phyloP scores from a whole-genome alignment of 2,329 filamentous ascomycete genomes.

The Ophiostoma populinum region DNA sequence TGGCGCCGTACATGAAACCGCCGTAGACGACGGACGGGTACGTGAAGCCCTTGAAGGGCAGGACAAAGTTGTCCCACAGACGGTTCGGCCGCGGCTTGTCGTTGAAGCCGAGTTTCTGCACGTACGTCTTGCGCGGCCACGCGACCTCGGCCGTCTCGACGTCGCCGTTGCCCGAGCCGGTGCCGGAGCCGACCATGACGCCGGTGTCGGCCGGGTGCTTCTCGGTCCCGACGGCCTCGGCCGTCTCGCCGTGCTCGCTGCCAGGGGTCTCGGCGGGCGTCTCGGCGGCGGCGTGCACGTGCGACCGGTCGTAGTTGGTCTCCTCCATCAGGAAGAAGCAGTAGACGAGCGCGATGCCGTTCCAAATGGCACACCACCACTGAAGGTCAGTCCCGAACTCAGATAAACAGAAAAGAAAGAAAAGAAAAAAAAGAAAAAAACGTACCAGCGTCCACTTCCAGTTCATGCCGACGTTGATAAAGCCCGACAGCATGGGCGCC shows the following conservation, averaged over 20 bases:
- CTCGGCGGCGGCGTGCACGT: neutral
- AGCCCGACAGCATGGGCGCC: conserved; percentile 30
- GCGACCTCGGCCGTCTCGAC: neutral
- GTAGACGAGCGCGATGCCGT: conserved; percentile 29
- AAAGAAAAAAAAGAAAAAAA: too few species aligned
- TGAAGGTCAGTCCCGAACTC: too few species aligned
- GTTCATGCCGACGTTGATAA: conserved; percentile 28
- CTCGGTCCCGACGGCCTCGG: neutral
- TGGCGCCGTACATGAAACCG: conserved; percentile 13
- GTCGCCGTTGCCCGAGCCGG: too few species aligned
- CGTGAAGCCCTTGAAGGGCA: conserved; percentile 14
- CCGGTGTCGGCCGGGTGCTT: neutral
- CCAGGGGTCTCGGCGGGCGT: conserved; percentile 15
- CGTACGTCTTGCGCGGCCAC: conserved; percentile 1
- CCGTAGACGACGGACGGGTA: conserved; percentile 12
- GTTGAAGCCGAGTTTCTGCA: conserved; percentile 3
- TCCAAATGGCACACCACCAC: conserved; percentile 38
- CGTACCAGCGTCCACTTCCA: conserved; percentile 34
- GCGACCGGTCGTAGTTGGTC: conserved; percentile 32
- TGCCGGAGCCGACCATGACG: neutral
- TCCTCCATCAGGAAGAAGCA: conserved; percentile 44
- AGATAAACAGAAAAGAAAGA: too few species aligned
- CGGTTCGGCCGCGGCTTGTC: conserved; percentile 10
- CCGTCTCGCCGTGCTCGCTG: too few species aligned
- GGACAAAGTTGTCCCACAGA: conserved; percentile 8